Evolutionary conservation across 345 rosid species (phyloP), one percentile per base, ranked within the genome.

Genomic region (Cochlearia excelsa): DNA sequence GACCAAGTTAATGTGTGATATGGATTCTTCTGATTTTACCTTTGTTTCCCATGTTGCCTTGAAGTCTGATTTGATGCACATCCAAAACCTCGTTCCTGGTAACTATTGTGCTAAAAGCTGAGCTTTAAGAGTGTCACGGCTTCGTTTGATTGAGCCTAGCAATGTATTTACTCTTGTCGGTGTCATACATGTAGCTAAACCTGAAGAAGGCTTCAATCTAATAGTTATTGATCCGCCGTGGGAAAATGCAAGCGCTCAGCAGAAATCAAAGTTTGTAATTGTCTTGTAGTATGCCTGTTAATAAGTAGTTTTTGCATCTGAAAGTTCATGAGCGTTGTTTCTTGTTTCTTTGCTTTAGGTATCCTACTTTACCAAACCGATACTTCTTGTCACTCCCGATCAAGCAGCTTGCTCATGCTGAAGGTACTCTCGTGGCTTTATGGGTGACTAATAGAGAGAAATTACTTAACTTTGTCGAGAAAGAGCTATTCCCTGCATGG

Each of bases 361-460:
- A 88, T 68, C 90, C 90, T 6, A 88, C 92, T 56, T 71, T 88
- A 78, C 95, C 95, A n/a, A 84, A 84, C 68, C 56, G 85, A 35
- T 83, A 84, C 70, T 86, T 88, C 65, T 79, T 88, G 58, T 82
- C 95, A 40, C 86, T 91, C 69, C 98, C 96, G 5, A 71, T 88
- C 31, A 84, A 79, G 70, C 75, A 84, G 73, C 89, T 85, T 61
- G 74, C 81, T 61, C 98, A 81, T 53, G 52, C 57, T 44, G 83
- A 73, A 40, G 98, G 98, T 51, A 87, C 95, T 35, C 85, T 91
- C 30, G 86, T 91, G 48, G 96, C 89, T 69, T 76, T 91, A 55
- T 90, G 98, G 98, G 84, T 86, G 68, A 91, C 98, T 9, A 88
- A 88, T 58, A 81, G 96, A 73, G 90, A 91, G 77, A 88, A 88